phyloP scores from a whole-genome alignment of 805 yeast species.

The Hyphopichia homilentoma region DNA sequence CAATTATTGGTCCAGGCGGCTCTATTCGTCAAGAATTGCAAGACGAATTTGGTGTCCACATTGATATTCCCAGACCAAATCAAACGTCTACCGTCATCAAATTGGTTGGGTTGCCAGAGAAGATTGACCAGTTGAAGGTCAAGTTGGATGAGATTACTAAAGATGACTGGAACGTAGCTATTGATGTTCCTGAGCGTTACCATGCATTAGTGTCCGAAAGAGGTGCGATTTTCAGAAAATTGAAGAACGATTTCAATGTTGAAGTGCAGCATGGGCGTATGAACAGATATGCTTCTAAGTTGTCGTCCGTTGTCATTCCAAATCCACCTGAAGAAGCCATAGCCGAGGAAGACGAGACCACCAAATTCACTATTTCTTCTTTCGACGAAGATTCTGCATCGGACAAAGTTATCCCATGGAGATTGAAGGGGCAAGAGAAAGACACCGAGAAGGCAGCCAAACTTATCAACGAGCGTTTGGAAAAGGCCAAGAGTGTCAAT shows the following conservation, averaged over 20 bases:
- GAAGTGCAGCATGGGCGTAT: conserved; percentile 57
- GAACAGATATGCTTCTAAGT: conserved; percentile 46
- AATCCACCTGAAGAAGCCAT: conserved; percentile 46
- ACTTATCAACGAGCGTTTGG: conserved; percentile 48
- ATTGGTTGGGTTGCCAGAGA: conserved; percentile 64
- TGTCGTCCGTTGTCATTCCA: conserved; percentile 41
- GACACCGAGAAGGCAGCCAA: conserved; percentile 51
- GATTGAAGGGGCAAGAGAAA: conserved; percentile 52
- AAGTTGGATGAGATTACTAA: conserved; percentile 59
- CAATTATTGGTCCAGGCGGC: conserved; percentile 81
- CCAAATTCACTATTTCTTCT: conserved; percentile 47
- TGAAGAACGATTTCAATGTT: conserved; percentile 50
- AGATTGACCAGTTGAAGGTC: conserved; percentile 58
- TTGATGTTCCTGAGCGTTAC: conserved; percentile 54
- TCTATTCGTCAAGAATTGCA: conserved; percentile 67
- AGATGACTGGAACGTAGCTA: conserved; percentile 51
- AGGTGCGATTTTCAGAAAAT: conserved; percentile 57
- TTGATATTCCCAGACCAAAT: conserved; percentile 64
- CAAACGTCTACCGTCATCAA: conserved; percentile 49
- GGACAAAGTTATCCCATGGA: conserved; percentile 54
- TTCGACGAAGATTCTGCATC: conserved; percentile 21
- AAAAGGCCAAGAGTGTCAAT: conserved; percentile 42
- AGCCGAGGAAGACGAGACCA: conserved; percentile 35
- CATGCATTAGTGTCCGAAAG: conserved; percentile 64
- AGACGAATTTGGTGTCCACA: conserved; percentile 57